Evolutionary conservation across 306 rosid species (phyloP).

Genomic region (Carpinus fangiana): DNA sequence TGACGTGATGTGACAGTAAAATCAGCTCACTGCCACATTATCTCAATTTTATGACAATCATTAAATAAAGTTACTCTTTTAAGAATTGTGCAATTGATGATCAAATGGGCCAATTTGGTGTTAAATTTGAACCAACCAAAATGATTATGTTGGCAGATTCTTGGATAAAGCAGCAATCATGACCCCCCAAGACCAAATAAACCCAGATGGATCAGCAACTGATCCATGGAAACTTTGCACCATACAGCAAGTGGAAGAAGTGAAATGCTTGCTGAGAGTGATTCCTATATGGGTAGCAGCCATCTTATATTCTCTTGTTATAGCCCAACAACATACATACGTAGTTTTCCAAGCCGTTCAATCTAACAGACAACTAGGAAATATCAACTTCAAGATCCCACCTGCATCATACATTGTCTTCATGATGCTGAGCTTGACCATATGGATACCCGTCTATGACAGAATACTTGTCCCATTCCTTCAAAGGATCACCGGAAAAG

Average conservation of each 20-base stretch:
- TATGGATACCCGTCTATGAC: conserved; percentile 72
- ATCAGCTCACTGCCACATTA: too few relatives aligned
- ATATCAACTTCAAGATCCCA: conserved; percentile 56
- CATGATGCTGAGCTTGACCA: conserved; percentile 61
- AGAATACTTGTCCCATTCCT: conserved; percentile 60
- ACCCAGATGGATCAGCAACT: conserved; percentile 64
- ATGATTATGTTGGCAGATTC: conserved; percentile 36
- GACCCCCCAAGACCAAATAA: conserved; percentile 46
- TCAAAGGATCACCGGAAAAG: conserved; percentile 49
- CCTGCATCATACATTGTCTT: conserved; percentile 63
- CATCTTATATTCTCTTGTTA: conserved; percentile 33
- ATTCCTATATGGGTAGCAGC: conserved; percentile 70
- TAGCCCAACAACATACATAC: conserved; percentile 57
- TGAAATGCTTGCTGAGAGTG: conserved; percentile 67
- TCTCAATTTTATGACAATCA: too few relatives aligned
- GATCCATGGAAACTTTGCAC: conserved; percentile 83
- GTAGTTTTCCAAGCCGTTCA: conserved; percentile 85
- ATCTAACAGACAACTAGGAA: conserved; percentile 56
- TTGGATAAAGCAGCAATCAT: conserved; percentile 81
- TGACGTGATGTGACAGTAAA: too few relatives aligned
- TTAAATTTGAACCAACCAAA: not conserved
- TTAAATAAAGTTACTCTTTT: too few relatives aligned
- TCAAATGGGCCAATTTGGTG: not conserved
- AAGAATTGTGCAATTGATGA: conserved; percentile 15
- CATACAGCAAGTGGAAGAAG: conserved; percentile 88